These are phyloP conservation scores for Hsuehochloa calcarea DNA, from an alignment of 176 grass and related monocot genomes.

Conservation along the genomic window DNA sequence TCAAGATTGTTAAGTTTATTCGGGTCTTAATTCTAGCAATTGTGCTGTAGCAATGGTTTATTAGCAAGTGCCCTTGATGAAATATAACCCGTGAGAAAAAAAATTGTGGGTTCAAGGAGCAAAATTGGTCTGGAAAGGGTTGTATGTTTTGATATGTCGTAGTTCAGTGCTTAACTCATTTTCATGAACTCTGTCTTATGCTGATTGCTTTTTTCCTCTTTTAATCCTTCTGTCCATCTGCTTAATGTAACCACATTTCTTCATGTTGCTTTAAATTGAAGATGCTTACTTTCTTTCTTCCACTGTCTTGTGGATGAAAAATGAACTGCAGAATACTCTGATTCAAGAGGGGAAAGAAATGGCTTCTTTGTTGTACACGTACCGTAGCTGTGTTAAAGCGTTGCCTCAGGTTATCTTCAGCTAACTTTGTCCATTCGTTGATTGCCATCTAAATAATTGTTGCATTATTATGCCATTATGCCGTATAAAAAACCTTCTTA, in stretches of 20 bases:
- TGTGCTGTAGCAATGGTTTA: slow-evolving; percentile 8
- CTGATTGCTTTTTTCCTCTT: neutral
- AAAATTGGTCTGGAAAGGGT: neutral
- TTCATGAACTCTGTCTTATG: neutral
- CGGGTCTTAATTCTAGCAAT: slow-evolving; percentile 19
- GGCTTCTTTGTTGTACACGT: slow-evolving; percentile 95
- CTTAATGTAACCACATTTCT: slow-evolving; percentile 21
- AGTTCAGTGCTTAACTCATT: neutral
- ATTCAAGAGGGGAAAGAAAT: slow-evolving; percentile 99
- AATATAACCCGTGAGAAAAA: neutral
- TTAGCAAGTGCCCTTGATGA: neutral
- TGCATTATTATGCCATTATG: slow-evolving; percentile 19
- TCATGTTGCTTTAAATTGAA: slow-evolving; percentile 4
- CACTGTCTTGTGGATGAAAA: slow-evolving; percentile 32
- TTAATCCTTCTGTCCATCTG: neutral
- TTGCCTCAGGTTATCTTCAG: slow-evolving; percentile 85
- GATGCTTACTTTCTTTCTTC: slow-evolving; percentile 18
- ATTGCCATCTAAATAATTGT: slow-evolving; percentile 2
- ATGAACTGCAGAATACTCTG: slow-evolving; percentile 66
- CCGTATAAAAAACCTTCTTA: neutral
- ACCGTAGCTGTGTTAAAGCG: slow-evolving; percentile 98
- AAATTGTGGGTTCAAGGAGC: slow-evolving; percentile 6
- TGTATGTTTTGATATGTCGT: neutral
- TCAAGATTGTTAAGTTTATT: neutral
- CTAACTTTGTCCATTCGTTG: slow-evolving; percentile 34